A percentile compares a stretch with the other conserved stretches of the same genome.
Evolutionary conservation across 306 rosid genomes (phyloP).

Genomic region (Spatholobus suberectus): DNA sequence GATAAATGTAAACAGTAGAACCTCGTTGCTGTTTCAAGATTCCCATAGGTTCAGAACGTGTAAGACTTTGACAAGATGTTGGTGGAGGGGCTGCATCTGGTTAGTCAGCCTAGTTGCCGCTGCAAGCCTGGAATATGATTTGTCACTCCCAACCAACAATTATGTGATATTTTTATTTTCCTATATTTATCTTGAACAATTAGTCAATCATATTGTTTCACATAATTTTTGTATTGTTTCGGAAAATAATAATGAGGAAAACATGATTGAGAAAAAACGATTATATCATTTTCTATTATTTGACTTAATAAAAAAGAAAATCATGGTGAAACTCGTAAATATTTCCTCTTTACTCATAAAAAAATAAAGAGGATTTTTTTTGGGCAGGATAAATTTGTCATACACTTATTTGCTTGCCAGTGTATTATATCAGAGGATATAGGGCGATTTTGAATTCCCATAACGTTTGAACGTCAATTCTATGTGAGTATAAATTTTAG

Average conservation of each 20-base stretch:
- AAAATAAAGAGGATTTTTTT: no score
- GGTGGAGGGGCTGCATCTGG: conserved; percentile 24
- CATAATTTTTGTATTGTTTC: background rate
- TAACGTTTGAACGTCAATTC: no score
- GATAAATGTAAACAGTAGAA: background rate
- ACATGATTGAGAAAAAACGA: background rate
- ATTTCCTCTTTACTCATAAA: no score
- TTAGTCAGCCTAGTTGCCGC: background rate
- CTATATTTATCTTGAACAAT: background rate
- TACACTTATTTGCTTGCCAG: no score
- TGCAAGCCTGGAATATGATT: conserved; percentile 27
- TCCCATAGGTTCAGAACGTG: background rate
- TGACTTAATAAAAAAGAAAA: no score
- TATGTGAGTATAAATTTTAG: no score
- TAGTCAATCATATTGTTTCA: background rate
- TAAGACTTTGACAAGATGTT: conserved; percentile 33
- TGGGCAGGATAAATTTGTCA: no score
- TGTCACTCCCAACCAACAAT: conserved; percentile 20
- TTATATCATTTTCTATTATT: background rate
- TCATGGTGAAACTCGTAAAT: no score
- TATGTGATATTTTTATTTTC: background rate
- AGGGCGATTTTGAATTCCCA: no score
- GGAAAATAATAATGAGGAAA: background rate
- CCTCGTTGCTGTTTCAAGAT: conserved; percentile 20
- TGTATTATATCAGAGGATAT: no score